These are phyloP conservation scores for Sinapis alba DNA, from an alignment of 441 rosid species.

Conservation along the genomic window DNA sequence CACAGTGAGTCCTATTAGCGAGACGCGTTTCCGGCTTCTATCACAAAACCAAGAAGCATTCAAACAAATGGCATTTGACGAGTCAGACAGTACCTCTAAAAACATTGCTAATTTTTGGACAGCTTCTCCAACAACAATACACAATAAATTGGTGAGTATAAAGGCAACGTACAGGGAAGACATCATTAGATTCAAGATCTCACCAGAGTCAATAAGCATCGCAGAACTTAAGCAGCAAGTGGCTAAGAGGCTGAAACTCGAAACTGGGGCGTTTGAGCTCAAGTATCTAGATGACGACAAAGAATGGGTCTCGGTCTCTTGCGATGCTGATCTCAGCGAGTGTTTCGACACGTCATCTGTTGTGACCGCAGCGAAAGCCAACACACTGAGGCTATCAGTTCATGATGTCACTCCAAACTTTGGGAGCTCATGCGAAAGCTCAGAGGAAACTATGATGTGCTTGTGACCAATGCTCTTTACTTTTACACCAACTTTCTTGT, in stretches of 20 bases:
- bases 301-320: conserved; percentile 84
- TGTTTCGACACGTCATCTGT: conserved; percentile 54
- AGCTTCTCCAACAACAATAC: conserved; percentile 41
- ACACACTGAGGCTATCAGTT: conserved; percentile 60
- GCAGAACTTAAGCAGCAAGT: conserved; percentile 75
- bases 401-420: conserved; percentile 63
- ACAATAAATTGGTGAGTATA: conserved; percentile 51
- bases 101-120: conserved; percentile 37
- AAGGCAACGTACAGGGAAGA: conserved; percentile 82
- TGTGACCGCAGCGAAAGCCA: conserved; percentile 15
- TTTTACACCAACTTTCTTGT: not conserved
- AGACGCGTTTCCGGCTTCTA: conserved; percentile 31
- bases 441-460: conserved; percentile 51
- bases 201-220: conserved; percentile 47
- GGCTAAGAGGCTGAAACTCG: conserved; percentile 83
- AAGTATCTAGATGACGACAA: conserved; percentile 86
- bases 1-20: conserved; percentile 35
- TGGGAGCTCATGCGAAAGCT: conserved; percentile 93
- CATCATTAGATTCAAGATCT: conserved; percentile 78
- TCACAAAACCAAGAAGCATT: conserved; percentile 35
- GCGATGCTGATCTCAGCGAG: conserved; percentile 82
- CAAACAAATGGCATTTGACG: conserved; percentile 27
- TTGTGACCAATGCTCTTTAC: conserved; percentile 29
- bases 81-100: conserved; percentile 36
- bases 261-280: conserved; percentile 71